A percentile compares a stretch with the other conserved stretches of the same genome.
phyloP scores from a whole-genome alignment of 176 grass and related monocot species.

The Echinochloa phyllopogon region DNA sequence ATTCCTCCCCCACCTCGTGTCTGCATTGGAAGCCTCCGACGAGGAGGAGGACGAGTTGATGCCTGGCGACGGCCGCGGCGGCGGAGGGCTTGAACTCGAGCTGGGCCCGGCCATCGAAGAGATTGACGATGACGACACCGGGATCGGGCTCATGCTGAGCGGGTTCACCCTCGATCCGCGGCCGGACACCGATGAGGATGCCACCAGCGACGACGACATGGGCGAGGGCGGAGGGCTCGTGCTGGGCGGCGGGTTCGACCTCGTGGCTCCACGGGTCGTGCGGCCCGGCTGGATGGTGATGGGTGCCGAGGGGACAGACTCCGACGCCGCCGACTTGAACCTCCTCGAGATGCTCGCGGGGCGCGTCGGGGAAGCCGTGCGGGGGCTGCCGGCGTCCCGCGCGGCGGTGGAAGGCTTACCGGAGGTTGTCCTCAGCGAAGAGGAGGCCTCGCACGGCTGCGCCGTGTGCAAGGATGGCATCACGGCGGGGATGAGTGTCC shows the following conservation, averaged over 20 bases:
- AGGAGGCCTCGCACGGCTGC: conserved; percentile 39
- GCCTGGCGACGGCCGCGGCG: neutral
- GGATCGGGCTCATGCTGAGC: conserved; percentile 29
- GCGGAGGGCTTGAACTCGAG: neutral
- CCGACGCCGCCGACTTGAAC: neutral
- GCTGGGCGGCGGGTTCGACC: conserved; percentile 24
- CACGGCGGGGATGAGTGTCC: neutral
- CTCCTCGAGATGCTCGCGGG: conserved; percentile 10
- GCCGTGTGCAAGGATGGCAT: conserved; percentile 75
- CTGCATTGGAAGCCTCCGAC: conserved; percentile 4
- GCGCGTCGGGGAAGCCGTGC: neutral
- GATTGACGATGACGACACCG: neutral
- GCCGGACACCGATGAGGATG: conserved; percentile 3
- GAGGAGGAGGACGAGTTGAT: conserved; percentile 34
- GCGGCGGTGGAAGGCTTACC: conserved; percentile 53
- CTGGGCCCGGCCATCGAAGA: neutral
- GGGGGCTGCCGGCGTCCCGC: conserved; percentile 41
- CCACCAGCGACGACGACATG: neutral
- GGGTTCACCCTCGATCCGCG: conserved; percentile 20
- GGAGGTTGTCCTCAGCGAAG: conserved; percentile 27
- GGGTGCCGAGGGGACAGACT: conserved; percentile 11
- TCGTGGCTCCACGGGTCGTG: neutral
- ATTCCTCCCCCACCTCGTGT: conserved; percentile 32
- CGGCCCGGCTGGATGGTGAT: conserved; percentile 3
- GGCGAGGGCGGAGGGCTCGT: neutral